Evolutionary conservation across 495 filamentous ascomycete genomes (phyloP), one percentile per base, ranked within the genome.

Genomic region (Cercophora sp.): DNA sequence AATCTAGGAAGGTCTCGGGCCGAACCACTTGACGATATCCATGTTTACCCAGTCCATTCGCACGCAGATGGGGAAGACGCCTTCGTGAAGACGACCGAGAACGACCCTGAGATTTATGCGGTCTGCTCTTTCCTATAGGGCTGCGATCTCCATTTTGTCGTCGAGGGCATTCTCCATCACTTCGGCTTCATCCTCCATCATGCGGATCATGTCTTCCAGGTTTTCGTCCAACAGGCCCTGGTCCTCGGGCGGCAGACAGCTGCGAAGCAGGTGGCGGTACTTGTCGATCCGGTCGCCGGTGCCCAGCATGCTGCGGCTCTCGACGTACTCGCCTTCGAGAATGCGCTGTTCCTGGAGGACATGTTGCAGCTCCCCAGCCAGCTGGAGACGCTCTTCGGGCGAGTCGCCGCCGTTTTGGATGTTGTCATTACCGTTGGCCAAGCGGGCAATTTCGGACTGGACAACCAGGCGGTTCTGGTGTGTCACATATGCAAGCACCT

Each of bases 111-210:
- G n/a, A n/a, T n/a, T n/a, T n/a, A n/a, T n/a, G n/a, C n/a, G n/a
- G n/a, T n/a, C 44, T 20, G 44, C 44, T 15, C 44, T 24, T 5
- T 47, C 48, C 40, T 54, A 56, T 36, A 57, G 27, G 32, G 50
- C 51, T 20, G 57, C 20, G 26, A 60, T 50, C 26, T 60, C 61
- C 57, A 63, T 63, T 1, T 51, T 36, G 5, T 58, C 24, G 26
- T 32, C 42, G 29, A 13, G 8, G 31, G 24, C 48, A 37, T 44
- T 31, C 22, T 31, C 55, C 37, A 47, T 50, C 24, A 58, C 39
- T 18, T 55, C 58, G 8, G 62, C 57, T 45, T 78, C 71, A 52
- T 77, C 72, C 59, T 78, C 71, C 75, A 78, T 78, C 70, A 78
- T 73, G 48, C 67, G 64, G 59, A 78, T 76, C 45, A 78, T 60